These are phyloP conservation scores for Populus euphratica DNA, from an alignment of 345 rosid genomes.

Conservation along the genomic window DNA sequence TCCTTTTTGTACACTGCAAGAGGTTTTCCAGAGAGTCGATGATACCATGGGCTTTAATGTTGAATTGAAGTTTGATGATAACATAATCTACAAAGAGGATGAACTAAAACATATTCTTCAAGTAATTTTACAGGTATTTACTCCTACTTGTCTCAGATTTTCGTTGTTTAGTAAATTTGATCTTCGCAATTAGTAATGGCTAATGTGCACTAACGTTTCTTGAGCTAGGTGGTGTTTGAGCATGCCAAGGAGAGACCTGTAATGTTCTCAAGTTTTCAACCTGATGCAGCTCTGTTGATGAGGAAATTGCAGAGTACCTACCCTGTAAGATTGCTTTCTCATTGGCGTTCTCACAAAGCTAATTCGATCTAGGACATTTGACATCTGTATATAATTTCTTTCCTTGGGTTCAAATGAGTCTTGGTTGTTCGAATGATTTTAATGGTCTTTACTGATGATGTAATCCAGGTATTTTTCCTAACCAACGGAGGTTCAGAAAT, in stretches of 20 bases:
- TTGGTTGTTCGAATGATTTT: not conserved
- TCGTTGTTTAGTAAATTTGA: not conserved
- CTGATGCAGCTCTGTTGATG: conserved; percentile 27
- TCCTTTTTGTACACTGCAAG: conserved; percentile 22
- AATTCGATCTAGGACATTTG: too few relatives aligned
- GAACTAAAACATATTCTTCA: conserved; percentile 8
- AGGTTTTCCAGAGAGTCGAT: conserved; percentile 18
- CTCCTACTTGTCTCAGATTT: not conserved
- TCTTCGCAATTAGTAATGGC: not conserved
- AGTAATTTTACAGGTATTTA: conserved; percentile 17
- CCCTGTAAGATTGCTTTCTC: conserved; percentile 11
- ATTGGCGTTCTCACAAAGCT: too few relatives aligned
- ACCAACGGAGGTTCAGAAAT: conserved; percentile 30
- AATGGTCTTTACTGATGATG: not conserved
- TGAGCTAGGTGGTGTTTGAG: conserved; percentile 19
- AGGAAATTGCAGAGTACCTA: conserved; percentile 22
- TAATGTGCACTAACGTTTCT: not conserved
- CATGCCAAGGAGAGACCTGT: conserved; percentile 19
- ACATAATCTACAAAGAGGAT: conserved; percentile 4
- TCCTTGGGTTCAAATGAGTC: too few relatives aligned
- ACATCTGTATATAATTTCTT: too few relatives aligned
- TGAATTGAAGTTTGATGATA: conserved; percentile 29
- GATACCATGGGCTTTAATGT: conserved; percentile 19
- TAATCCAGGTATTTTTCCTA: conserved; percentile 26
- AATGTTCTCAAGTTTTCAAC: conserved; percentile 27